A percentile compares a stretch with the other conserved stretches of the same genome.
Evolutionary conservation across 768 basidiomycete species (phyloP).

Genomic region (Termitomyces sp.): DNA sequence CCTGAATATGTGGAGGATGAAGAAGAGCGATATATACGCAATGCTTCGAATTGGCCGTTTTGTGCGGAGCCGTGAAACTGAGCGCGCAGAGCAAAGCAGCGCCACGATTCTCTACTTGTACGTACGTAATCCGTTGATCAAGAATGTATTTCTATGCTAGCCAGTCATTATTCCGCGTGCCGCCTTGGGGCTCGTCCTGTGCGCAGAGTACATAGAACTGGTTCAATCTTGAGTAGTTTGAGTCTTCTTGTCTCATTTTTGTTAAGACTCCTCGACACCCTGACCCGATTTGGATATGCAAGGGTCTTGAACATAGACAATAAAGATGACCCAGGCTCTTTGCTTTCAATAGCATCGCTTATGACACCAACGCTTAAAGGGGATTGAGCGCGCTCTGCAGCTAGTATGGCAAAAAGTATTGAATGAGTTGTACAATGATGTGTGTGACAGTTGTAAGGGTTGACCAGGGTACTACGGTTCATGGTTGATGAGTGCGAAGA

Average conservation of each 20-base stretch:
- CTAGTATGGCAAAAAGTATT: neutral
- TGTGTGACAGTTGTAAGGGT: neutral
- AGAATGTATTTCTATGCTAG: neutral
- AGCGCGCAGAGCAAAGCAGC: too few relatives aligned
- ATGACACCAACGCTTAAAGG: neutral
- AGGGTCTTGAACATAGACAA: neutral
- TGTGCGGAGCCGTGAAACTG: neutral
- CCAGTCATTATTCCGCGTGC: neutral
- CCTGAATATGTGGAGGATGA: neutral
- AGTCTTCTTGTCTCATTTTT: neutral
- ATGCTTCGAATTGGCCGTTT: neutral
- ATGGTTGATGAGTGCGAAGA: neutral
- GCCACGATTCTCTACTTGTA: neutral
- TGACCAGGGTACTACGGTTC: too few relatives aligned
- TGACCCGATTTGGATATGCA: neutral
- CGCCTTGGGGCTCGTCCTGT: too few relatives aligned
- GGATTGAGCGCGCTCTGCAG: neutral
- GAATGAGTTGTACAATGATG: neutral
- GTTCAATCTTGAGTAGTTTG: neutral
- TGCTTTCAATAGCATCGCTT: neutral
- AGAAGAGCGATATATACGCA: neutral
- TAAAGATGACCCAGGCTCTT: neutral
- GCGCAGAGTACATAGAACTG: neutral
- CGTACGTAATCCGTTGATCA: neutral
- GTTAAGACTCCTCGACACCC: neutral